Base-by-base conservation (phyloP, 331 rosid genomes). In the Quercus phellos region DNA sequence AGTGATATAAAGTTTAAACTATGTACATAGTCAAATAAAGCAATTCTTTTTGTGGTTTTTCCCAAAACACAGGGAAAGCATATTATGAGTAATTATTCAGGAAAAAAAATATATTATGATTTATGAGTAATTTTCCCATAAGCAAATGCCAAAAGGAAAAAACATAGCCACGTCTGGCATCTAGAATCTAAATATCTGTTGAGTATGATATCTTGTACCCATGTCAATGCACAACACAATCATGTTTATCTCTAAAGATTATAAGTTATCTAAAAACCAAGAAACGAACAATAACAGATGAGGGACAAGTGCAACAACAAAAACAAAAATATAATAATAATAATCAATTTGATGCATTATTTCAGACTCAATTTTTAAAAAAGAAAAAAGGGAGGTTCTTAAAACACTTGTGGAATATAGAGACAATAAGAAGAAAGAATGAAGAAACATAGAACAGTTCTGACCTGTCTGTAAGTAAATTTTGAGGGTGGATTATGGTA, bases 381-480 rank as follows among this genome's bases (percentile, higher is more conserved):
- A 38, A 2, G 46, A 38, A 2, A 38, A 38, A 38, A 38, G 11
- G 46, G 46, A 38, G 46, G 11, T 38, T 38, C 46, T 38, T 38
- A 7, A 38, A 38, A 27, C 5, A 21, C 70, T 50, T 27, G 3
- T 9, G 67, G 68, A 73, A 14, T 22, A 19, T 68, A 7, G 32
- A 67, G 76, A 63, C 21, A 81, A 70, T 21, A 12, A 34, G 21
- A 43, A 22, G 6, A 72, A n/a, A 16, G 53, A 21, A 54, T 6
- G 1, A 54, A 46, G 22, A 63, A 22, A 26, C 4, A 24, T 12
- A 42, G 53, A 27, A 76, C 18, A 66, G 51, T 55, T 14, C 27
- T 29, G 26, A 94, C 98, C 98, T 94, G 89, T 77, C 88, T 89
- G 85, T 94, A 94, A 51, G 99, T 94, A 86, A 94, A 76, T 53